These are phyloP conservation scores for Hirschioporus abietinus DNA, from an alignment of 768 basidiomycete genomes.

Conservation along the genomic window DNA sequence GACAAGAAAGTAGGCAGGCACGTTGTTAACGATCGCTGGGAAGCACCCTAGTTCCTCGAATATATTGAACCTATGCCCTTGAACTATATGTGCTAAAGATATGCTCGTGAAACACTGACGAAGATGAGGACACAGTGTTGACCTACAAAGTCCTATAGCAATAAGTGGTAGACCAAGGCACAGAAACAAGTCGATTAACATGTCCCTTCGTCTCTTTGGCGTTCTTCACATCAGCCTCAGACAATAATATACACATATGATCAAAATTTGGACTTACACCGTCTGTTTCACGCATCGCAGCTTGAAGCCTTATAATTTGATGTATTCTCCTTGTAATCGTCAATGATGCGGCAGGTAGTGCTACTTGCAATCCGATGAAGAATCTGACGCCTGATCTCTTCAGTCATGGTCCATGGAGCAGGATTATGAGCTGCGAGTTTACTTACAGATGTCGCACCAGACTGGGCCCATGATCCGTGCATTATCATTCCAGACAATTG, in stretches of 20 bases:
- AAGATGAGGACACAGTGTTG: constrained; percentile 7
- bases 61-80: constrained; percentile 62
- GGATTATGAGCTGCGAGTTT: not conserved
- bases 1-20: constrained; percentile 27
- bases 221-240: not conserved
- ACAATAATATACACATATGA: not conserved
- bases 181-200: constrained; percentile 28
- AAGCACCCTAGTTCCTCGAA: constrained; percentile 51
- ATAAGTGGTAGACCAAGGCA: constrained; percentile 33
- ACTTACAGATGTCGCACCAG: constrained; percentile 58
- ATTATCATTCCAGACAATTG: constrained; percentile 63
- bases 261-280: not conserved
- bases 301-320: constrained; percentile 39
- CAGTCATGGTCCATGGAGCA: constrained; percentile 3
- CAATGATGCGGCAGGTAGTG: constrained; percentile 39
- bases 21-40: constrained; percentile 35
- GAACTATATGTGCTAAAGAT: constrained; percentile 44
- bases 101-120: not conserved
- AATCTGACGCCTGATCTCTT: constrained; percentile 38
- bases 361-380: constrained; percentile 37
- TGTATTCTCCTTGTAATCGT: constrained; percentile 50
- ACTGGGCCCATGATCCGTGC: constrained; percentile 45
- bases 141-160: constrained; percentile 28
- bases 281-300: constrained; percentile 27
- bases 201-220: not conserved